phyloP scores from a whole-genome alignment of 176 grass and related monocot genomes.

The Cocos nucifera region DNA sequence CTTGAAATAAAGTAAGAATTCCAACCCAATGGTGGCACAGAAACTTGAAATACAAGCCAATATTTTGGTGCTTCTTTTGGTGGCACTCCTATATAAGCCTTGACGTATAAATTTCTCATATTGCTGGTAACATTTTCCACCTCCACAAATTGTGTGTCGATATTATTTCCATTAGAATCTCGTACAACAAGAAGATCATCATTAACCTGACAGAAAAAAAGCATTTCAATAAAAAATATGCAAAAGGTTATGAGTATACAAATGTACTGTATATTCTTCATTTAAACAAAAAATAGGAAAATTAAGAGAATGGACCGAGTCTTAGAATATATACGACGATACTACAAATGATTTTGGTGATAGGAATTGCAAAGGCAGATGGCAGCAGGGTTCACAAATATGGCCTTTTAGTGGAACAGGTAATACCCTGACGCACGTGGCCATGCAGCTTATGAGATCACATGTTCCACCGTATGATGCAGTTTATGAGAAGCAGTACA shows the following conservation, averaged over 20 bases:
- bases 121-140: slow-evolving; percentile 52
- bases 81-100: slow-evolving; percentile 68
- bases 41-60: slow-evolving; percentile 81
- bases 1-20: slow-evolving; percentile 72
- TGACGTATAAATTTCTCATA: slow-evolving; percentile 76
- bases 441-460: too few species aligned
- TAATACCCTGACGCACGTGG: too few species aligned
- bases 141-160: slow-evolving; percentile 63
- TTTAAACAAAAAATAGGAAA: background rate
- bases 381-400: too few species aligned
- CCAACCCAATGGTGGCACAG: slow-evolving; percentile 78
- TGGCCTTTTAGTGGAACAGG: too few species aligned
- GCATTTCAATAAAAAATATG: slow-evolving; percentile 1
- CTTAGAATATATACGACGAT: too few species aligned
- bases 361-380: too few species aligned
- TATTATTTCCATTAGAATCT: slow-evolving; percentile 45
- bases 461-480: too few species aligned
- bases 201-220: slow-evolving; percentile 49
- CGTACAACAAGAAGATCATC: slow-evolving; percentile 56
- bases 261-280: background rate
- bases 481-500: too few species aligned
- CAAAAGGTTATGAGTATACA: slow-evolving; percentile 5
- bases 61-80: slow-evolving; percentile 51
- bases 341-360: too few species aligned
- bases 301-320: background rate